Conservation (phyloP, 108 stramenopile genomes). For the Skeletonema menzelii region DNA sequence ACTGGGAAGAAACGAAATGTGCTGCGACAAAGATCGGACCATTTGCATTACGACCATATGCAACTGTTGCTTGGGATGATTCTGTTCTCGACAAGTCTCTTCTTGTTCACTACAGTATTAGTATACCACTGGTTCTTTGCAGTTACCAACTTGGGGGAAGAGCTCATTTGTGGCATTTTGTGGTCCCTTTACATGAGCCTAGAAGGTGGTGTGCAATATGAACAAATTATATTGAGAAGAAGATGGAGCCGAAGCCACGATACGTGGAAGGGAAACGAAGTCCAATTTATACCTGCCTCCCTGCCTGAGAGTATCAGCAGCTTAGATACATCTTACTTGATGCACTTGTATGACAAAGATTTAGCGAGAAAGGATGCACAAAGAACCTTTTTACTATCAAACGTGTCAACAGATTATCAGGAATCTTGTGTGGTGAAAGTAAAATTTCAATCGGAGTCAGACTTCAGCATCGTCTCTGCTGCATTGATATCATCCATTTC, state of each 20-base stretch:
- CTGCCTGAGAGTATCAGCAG: background rate
- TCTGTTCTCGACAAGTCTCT: slow-evolving; percentile 79
- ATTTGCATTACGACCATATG: slow-evolving; percentile 84
- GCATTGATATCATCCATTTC: background rate
- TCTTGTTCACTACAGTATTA: slow-evolving; percentile 82
- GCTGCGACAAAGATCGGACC: slow-evolving; percentile 81
- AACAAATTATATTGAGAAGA: slow-evolving; percentile 5
- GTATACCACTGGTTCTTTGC: slow-evolving; percentile 83
- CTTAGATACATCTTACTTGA: background rate
- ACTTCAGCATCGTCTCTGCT: background rate
- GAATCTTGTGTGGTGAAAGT: background rate
- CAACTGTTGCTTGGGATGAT: slow-evolving; percentile 87
- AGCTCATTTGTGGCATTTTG: slow-evolving; percentile 7
- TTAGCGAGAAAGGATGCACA: background rate
- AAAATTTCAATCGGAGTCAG: background rate
- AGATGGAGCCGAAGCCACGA: background rate
- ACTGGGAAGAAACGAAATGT: slow-evolving; percentile 91
- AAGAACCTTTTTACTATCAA: background rate
- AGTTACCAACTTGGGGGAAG: slow-evolving; percentile 21
- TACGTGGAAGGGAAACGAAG: background rate
- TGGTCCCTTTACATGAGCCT: slow-evolving; percentile 22
- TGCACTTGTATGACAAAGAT: background rate
- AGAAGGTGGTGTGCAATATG: slow-evolving; percentile 16
- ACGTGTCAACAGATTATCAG: background rate
- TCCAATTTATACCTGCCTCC: background rate